A percentile compares a stretch with the other conserved stretches of the same genome.
These are phyloP conservation scores for Paraphoma chrysanthemicola DNA, from an alignment of 2,329 filamentous ascomycete species.

Conservation along the genomic window DNA sequence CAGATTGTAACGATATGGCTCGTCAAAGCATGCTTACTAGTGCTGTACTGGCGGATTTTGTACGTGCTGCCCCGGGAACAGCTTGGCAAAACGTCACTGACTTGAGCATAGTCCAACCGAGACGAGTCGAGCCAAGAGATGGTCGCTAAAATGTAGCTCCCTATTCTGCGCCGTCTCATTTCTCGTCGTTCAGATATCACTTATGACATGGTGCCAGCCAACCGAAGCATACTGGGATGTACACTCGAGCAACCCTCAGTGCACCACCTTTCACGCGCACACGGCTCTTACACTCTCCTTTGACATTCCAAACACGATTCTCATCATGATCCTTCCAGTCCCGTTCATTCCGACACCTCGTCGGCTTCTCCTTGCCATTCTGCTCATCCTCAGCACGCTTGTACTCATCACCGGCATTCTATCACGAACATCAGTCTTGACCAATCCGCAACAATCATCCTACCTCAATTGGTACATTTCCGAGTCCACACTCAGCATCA, in stretches of 20 bases:
- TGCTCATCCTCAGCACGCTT: slow-evolving; percentile 24
- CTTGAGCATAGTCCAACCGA: slow-evolving; percentile 13
- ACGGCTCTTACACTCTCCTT: slow-evolving; percentile 20
- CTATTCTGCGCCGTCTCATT: slow-evolving; percentile 27
- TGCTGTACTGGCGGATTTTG: slow-evolving; percentile 40
- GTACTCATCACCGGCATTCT: slow-evolving; percentile 23
- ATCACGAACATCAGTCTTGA: slow-evolving; percentile 19
- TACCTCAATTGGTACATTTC: slow-evolving; percentile 27
- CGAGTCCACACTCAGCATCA: slow-evolving; percentile 22
- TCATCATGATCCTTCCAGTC: slow-evolving; percentile 28
- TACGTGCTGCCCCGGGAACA: slow-evolving; percentile 12
- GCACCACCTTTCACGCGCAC: slow-evolving; percentile 27
- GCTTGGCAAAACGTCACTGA: slow-evolving; percentile 2
- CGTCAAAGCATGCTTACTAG: slow-evolving; percentile 35
- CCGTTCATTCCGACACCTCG: slow-evolving; percentile 39
- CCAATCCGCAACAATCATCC: background rate
- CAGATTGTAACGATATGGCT: slow-evolving; percentile 35
- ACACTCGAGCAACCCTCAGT: slow-evolving; percentile 23
- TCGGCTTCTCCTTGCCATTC: slow-evolving; percentile 24
- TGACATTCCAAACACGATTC: slow-evolving; percentile 20
- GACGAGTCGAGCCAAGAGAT: slow-evolving; percentile 15
- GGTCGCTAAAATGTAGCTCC: slow-evolving; percentile 12
- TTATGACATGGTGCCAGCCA: slow-evolving; percentile 30
- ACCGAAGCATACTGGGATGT: slow-evolving; percentile 20
- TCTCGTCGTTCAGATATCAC: slow-evolving; percentile 22